phyloP scores from a whole-genome alignment of 192 early-diverging fungal genomes.

The Backusella circina region DNA sequence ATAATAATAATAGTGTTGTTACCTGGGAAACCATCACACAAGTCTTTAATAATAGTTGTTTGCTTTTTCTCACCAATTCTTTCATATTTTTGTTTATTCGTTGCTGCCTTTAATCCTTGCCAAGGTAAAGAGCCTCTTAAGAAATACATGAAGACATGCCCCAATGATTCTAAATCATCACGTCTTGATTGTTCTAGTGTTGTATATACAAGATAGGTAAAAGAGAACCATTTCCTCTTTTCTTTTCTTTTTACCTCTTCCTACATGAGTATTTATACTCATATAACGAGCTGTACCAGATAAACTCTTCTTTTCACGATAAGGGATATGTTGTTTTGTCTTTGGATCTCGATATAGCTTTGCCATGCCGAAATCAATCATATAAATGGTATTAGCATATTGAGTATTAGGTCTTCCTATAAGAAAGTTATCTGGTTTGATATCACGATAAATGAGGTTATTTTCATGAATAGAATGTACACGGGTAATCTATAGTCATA shows the following conservation, averaged over 20 bases:
- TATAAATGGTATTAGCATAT: slow-evolving; percentile 66
- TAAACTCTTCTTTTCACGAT: slow-evolving; percentile 90
- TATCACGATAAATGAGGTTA: slow-evolving; percentile 95
- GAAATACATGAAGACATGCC: slow-evolving; percentile 99
- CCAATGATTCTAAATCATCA: slow-evolving; percentile 95
- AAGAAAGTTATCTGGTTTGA: slow-evolving; percentile 98
- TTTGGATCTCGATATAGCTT: slow-evolving; percentile 96
- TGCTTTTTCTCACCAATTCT: slow-evolving; percentile 99
- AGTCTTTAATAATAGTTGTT: slow-evolving; percentile 79
- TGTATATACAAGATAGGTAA: no score
- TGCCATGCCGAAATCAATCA: slow-evolving; percentile 99
- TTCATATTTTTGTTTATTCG: slow-evolving; percentile 99
- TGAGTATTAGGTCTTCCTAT: slow-evolving; percentile 72
- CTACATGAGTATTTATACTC: slow-evolving; percentile 96
- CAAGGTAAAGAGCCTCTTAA: slow-evolving; percentile 90
- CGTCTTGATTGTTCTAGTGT: slow-evolving; percentile 89
- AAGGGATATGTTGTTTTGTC: slow-evolving; percentile 96
- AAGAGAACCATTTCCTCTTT: no score
- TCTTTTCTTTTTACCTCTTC: slow-evolving; percentile 58
- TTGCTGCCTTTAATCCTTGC: slow-evolving; percentile 96
- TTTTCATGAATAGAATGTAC: slow-evolving; percentile 92
- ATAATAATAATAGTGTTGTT: slow-evolving; percentile 1
- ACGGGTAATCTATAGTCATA: slow-evolving; percentile 51
- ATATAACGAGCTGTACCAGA: slow-evolving; percentile 97
- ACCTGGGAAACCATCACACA: slow-evolving; percentile 87